A percentile compares a stretch with the other conserved stretches of the same genome.
phyloP scores from a whole-genome alignment of 2,329 filamentous ascomycete species.

The Epichloe sibirici region DNA sequence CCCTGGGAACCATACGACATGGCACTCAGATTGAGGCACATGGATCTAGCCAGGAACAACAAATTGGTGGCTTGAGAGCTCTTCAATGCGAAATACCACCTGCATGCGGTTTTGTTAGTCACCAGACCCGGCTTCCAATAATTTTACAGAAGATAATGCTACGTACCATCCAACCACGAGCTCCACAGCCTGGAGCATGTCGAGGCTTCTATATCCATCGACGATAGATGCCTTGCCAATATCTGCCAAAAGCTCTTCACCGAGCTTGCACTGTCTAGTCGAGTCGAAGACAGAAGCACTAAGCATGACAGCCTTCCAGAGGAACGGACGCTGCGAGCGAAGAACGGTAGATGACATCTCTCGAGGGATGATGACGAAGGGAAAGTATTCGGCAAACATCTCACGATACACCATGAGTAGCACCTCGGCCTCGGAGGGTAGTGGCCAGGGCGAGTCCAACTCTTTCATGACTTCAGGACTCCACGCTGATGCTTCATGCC shows the following conservation, averaged over 20 bases:
- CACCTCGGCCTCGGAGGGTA: conserved; percentile 25
- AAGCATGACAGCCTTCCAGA: conserved; percentile 40
- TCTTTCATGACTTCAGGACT: conserved; percentile 10
- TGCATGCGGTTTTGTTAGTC: conserved; percentile 9
- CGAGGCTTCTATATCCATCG: conserved; percentile 31
- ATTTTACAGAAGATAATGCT: neutral
- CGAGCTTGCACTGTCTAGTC: conserved; percentile 29
- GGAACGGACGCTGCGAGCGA: conserved; percentile 26
- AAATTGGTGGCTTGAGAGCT: conserved; percentile 38
- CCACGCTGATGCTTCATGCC: conserved; percentile 11
- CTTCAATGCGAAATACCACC: conserved; percentile 36
- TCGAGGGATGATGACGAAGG: conserved; percentile 31
- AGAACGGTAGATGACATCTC: conserved; percentile 25
- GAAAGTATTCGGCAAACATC: conserved; percentile 25
- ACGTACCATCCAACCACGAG: conserved; percentile 34
- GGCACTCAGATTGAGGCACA: conserved; percentile 30
- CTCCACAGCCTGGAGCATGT: conserved; percentile 34
- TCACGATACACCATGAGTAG: conserved; percentile 26
- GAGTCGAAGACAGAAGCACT: conserved; percentile 30
- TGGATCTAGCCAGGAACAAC: conserved; percentile 34
- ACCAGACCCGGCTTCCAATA: neutral
- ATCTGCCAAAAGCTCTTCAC: conserved; percentile 30
- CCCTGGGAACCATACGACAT: conserved; percentile 14
- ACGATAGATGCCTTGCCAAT: conserved; percentile 27
- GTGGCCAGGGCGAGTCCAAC: conserved; percentile 28